Conservation (phyloP, 2,329 filamentous ascomycete genomes). For the Colletotrichum theobromicola region DNA sequence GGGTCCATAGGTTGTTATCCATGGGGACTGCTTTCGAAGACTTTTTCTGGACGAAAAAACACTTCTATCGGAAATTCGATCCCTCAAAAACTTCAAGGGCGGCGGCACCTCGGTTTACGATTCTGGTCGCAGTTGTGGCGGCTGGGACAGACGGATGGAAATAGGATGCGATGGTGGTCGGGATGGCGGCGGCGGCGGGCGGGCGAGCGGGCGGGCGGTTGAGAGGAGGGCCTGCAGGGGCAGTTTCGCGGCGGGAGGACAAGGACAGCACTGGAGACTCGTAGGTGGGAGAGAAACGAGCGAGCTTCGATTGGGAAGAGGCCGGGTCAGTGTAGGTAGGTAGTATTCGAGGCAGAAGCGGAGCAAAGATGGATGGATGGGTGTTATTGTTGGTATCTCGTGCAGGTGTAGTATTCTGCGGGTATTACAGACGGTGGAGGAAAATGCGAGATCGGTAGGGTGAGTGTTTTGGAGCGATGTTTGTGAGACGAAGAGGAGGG, state of each 20-base stretch:
- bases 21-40: constrained; percentile 48
- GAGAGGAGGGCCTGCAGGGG: constrained; percentile 19
- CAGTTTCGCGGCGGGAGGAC: background rate
- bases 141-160: constrained; percentile 13
- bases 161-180: constrained; percentile 14
- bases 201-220: constrained; percentile 1
- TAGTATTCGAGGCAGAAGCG: background rate
- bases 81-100: constrained; percentile 17
- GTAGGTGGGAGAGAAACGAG: background rate
- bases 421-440: constrained; percentile 13
- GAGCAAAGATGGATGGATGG: background rate
- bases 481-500: constrained; percentile 11
- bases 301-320: background rate
- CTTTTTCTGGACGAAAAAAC: constrained; percentile 11
- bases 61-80: background rate
- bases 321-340: background rate
- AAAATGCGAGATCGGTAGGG: background rate
- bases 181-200: constrained; percentile 10
- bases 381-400: constrained; percentile 1
- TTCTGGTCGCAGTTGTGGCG: constrained; percentile 19
- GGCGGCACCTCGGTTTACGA: constrained; percentile 16
- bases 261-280: background rate
- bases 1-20: constrained; percentile 76
- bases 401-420: background rate
- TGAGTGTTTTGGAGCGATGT: background rate